phyloP scores from a whole-genome alignment of 2,329 filamentous ascomycete genomes.

The Ophiostoma sp. region DNA sequence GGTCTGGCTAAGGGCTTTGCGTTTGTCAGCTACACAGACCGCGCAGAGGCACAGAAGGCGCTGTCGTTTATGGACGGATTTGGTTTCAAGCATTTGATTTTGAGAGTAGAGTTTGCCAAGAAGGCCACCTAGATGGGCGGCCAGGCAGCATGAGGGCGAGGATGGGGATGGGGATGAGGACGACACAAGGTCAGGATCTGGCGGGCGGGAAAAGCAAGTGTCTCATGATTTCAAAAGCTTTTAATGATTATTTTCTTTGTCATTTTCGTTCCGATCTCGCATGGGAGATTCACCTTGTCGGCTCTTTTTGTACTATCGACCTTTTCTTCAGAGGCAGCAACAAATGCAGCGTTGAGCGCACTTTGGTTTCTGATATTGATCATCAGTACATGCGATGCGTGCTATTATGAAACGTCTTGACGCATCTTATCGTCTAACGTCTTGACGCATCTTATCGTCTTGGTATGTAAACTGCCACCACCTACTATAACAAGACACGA shows the following conservation, averaged over 20 bases:
- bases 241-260: slow-evolving; percentile 9
- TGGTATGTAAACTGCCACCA: no score
- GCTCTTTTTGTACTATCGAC: slow-evolving; percentile 3
- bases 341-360: slow-evolving; percentile 2
- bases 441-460: no score
- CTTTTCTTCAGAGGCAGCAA: not conserved
- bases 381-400: no score
- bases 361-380: not conserved
- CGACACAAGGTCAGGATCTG: not conserved
- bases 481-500: no score
- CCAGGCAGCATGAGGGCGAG: not conserved
- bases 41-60: slow-evolving; percentile 81
- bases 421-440: no score
- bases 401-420: no score
- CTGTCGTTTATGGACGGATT: slow-evolving; percentile 73
- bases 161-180: not conserved
- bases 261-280: not conserved
- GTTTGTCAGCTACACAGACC: slow-evolving; percentile 94
- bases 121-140: slow-evolving; percentile 44
- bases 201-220: slow-evolving; percentile 12
- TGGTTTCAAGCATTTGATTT: slow-evolving; percentile 80
- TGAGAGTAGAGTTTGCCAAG: slow-evolving; percentile 84
- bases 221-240: not conserved
- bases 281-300: not conserved
- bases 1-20: slow-evolving; percentile 96